Conservation (phyloP, 2,329 filamentous ascomycete species). For the Fusarium siculi region DNA sequence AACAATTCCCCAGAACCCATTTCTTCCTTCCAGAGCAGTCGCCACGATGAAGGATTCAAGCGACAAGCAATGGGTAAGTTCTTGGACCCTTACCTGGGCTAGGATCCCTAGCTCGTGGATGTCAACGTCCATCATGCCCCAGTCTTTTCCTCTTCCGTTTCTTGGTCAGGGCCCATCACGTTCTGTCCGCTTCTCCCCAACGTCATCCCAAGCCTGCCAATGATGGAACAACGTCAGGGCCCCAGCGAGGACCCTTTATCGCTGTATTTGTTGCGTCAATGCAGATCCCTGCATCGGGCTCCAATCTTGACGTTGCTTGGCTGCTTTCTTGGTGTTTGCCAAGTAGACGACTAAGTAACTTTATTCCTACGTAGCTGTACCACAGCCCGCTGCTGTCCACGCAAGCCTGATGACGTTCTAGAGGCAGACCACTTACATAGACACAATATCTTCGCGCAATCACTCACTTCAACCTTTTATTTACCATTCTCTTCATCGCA, state of each 20-base stretch:
- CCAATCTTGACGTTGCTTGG: conserved; percentile 20
- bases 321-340: conserved; percentile 32
- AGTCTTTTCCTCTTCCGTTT: conserved; percentile 22
- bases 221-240: conserved; percentile 32
- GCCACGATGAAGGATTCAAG: conserved; percentile 41
- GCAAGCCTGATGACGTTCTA: conserved; percentile 41
- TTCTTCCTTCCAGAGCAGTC: neutral
- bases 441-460: neutral
- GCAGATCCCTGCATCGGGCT: conserved; percentile 23
- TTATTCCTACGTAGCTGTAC: conserved; percentile 9
- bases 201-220: conserved; percentile 32
- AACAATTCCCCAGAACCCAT: neutral
- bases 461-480: neutral
- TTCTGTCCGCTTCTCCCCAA: conserved; percentile 30
- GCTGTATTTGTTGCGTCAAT: conserved; percentile 36
- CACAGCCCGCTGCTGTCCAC: conserved; percentile 27
- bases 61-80: conserved; percentile 63
- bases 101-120: conserved; percentile 9
- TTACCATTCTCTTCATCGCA: neutral
- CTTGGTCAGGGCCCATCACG: conserved; percentile 8
- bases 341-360: conserved; percentile 19
- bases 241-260: conserved; percentile 35
- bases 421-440: conserved; percentile 13
- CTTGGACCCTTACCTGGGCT: conserved; percentile 24
- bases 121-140: conserved; percentile 20